Base-by-base conservation (phyloP, 148 eudicot genomes). In the Drosera capensis region DNA sequence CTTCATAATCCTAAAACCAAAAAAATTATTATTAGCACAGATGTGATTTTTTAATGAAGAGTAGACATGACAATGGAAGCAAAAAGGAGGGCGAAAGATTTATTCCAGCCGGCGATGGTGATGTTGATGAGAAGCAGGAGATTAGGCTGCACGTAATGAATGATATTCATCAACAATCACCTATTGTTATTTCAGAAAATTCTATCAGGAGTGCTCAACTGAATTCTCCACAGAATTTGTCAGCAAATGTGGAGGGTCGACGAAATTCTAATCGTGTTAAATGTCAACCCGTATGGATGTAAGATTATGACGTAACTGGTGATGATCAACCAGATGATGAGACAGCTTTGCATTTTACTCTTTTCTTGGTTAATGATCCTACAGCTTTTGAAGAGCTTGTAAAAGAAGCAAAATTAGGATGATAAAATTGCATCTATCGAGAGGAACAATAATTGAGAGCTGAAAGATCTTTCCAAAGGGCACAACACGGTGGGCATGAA, bases 391-490 rank as follows among this genome's bases (percentile, higher is more conserved):
- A 49, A 40, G 40, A 23, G 12, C 56, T 35, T 24, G 30, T 40
- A 14, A 55, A 63, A 49, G 51, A 56, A 43, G 5, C 21, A 34
- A 63, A 50, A 17, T 55, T 46, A 52, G 60, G 19, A 54, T 46
- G 50, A 17, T 14, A 50, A 62, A 42, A 62, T 55, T 5, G 13
- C 22, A 13, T 8, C 57, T 31, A 60, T 60, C 25, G 52, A 52
- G 8, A 60, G 12, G 22, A 48, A 49, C 29, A 20, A 49, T 37
- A 49, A 30, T 48, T 57, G 48, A 43, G 54, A 48, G 43, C 15
- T 41, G 20, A 14, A 1, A 2, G 15, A 41, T 49, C 54, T 57
- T 20, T 48, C 31, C 0, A 37, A 49, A 17, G 48, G 48, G 12
- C 35, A 57, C 1, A 60, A 51, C 14, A 22, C 26, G 0, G 48